A percentile compares a stretch with the other conserved stretches of the same genome.
Conservation (phyloP, 2,329 filamentous ascomycete species). For the Aspergillus persii region DNA sequence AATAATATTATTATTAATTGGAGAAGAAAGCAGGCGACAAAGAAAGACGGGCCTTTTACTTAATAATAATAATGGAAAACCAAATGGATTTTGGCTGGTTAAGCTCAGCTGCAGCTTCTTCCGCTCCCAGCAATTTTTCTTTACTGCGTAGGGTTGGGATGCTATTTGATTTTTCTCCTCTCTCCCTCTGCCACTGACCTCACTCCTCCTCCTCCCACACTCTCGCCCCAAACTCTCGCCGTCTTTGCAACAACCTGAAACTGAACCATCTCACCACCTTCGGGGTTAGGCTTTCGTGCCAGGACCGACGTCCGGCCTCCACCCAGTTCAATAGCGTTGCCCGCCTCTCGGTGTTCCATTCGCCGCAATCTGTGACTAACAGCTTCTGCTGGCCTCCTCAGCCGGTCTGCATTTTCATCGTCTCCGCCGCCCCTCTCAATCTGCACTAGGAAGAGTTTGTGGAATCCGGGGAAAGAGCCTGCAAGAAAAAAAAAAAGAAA, state of each 20-base stretch:
- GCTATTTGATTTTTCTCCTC: background rate
- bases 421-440: conserved; percentile 23
- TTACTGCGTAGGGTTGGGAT: too few relatives aligned
- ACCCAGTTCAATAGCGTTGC: background rate
- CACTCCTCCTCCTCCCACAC: background rate
- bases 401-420: conserved; percentile 6
- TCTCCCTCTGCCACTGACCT: background rate
- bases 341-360: conserved; percentile 16
- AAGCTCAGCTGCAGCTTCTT: background rate
- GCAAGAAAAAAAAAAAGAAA: conserved; percentile 6
- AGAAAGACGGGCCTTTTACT: too few relatives aligned
- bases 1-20: too few relatives aligned
- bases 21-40: too few relatives aligned
- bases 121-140: background rate
- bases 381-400: conserved; percentile 25
- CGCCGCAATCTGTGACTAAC: conserved; percentile 36
- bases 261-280: conserved; percentile 1
- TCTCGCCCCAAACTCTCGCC: background rate
- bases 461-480: conserved; percentile 32
- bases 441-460: conserved; percentile 20
- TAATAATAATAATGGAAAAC: background rate
- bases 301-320: background rate
- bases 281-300: background rate
- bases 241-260: background rate
- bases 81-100: background rate